phyloP scores from a whole-genome alignment of 148 eudicot species.

The Amaranthus palmeri region DNA sequence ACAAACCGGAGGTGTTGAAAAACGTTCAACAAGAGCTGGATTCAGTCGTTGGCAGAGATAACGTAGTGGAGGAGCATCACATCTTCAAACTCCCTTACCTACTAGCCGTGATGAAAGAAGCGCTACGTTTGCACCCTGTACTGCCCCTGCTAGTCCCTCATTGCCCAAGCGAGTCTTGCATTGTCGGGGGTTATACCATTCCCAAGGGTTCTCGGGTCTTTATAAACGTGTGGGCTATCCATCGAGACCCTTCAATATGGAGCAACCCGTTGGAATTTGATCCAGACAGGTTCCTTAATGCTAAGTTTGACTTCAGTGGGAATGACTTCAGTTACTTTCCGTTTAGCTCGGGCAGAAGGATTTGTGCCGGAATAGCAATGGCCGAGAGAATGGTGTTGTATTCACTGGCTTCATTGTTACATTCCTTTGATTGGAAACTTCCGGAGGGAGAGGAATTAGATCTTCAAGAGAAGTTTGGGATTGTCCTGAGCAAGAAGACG shows the following conservation, averaged over 20 bases:
- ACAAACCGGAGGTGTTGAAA: conserved; percentile 43
- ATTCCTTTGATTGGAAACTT: conserved; percentile 59
- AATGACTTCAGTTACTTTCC: conserved; percentile 48
- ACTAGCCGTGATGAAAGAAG: conserved; percentile 47
- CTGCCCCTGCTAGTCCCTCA: conserved; percentile 52
- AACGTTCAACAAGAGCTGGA: conserved; percentile 53
- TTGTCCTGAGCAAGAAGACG: conserved; percentile 42
- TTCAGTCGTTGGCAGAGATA: conserved; percentile 37
- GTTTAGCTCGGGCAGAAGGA: conserved; percentile 70
- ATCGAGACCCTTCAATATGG: conserved; percentile 59
- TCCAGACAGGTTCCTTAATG: conserved; percentile 56
- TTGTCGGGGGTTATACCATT: conserved; percentile 44
- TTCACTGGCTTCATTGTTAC: conserved; percentile 51
- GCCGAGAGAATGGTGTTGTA: conserved; percentile 52
- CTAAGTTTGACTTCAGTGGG: conserved; percentile 46
- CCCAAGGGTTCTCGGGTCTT: conserved; percentile 51
- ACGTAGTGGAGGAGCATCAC: conserved; percentile 55
- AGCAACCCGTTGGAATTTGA: conserved; percentile 44
- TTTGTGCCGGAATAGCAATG: conserved; percentile 54
- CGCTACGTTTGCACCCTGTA: conserved; percentile 45
- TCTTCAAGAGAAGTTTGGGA: conserved; percentile 56
- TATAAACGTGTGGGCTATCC: conserved; percentile 53
- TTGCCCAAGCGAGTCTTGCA: conserved; percentile 34
- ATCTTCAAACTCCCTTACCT: conserved; percentile 42
- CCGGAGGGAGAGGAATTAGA: conserved; percentile 46